Evolutionary conservation across 176 grass and related monocot species (phyloP).

Genomic region (Neostapfia colusana): DNA sequence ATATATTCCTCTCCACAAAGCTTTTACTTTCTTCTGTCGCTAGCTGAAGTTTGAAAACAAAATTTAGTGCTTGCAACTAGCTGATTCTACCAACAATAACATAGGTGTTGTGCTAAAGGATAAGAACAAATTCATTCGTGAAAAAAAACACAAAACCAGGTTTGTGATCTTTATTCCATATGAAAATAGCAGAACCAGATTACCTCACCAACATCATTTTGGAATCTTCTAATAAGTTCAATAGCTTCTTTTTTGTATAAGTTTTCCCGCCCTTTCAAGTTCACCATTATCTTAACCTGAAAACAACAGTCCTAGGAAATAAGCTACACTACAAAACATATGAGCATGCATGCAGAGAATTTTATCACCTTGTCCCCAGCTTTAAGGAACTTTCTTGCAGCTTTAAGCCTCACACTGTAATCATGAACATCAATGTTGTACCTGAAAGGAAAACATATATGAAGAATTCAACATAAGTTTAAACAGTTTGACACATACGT

Average conservation of each 20-base stretch:
- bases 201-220: constrained; percentile 92
- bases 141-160: too few species aligned
- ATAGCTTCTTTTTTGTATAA: constrained; percentile 85
- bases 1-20: constrained; percentile 78
- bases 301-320: constrained; percentile 16
- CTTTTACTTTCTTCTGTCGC: constrained; percentile 77
- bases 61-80: constrained; percentile 5
- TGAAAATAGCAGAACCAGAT: constrained; percentile 26
- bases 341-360: background rate
- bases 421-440: constrained; percentile 92
- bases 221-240: constrained; percentile 79
- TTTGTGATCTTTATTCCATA: background rate
- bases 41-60: constrained; percentile 55
- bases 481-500: background rate
- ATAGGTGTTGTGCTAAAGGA: background rate
- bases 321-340: constrained; percentile 13
- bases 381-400: constrained; percentile 92
- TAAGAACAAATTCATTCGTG: constrained; percentile 4
- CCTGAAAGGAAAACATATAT: constrained; percentile 52
- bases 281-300: constrained; percentile 97
- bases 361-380: constrained; percentile 80
- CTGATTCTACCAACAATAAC: constrained; percentile 4
- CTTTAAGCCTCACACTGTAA: constrained; percentile 76
- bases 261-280: constrained; percentile 83
- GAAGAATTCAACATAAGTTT: background rate